These are phyloP conservation scores for Mollisia scopiformis DNA, from an alignment of 2,329 filamentous ascomycete species.

Conservation along the genomic window DNA sequence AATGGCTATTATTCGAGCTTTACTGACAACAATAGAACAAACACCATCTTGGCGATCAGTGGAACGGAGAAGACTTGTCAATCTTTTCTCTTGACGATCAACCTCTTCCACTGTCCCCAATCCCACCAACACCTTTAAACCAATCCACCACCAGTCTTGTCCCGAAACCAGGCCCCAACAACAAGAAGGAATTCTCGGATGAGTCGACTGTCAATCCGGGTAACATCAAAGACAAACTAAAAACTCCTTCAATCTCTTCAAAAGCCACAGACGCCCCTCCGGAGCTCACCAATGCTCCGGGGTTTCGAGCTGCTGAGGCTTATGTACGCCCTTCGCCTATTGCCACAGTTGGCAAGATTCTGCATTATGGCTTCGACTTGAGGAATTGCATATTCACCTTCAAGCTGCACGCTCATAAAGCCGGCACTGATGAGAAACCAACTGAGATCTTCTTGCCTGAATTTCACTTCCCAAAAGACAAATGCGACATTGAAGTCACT, in stretches of 20 bases:
- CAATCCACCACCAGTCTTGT: constrained; percentile 52
- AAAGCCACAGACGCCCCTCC: constrained; percentile 54
- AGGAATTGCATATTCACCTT: constrained; percentile 77
- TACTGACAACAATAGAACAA: constrained; percentile 62
- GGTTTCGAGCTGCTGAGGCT: constrained; percentile 89
- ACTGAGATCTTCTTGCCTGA: constrained; percentile 87
- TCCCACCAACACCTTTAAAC: constrained; percentile 47
- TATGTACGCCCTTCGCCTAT: constrained; percentile 87
- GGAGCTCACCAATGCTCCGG: constrained; percentile 65
- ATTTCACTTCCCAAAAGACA: constrained; percentile 84
- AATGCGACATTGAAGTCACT: constrained; percentile 73
- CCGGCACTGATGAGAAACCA: constrained; percentile 65
- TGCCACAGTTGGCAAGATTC: constrained; percentile 70
- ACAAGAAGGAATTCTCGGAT: constrained; percentile 48
- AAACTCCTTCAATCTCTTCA: constrained; percentile 67
- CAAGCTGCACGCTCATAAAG: constrained; percentile 62
- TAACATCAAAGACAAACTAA: constrained; percentile 76
- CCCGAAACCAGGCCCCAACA: constrained; percentile 40
- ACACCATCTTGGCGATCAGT: constrained; percentile 87
- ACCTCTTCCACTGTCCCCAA: constrained; percentile 53
- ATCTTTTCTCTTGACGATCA: constrained; percentile 87
- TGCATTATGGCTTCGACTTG: constrained; percentile 80
- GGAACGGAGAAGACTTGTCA: constrained; percentile 97
- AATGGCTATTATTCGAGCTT: neutral
- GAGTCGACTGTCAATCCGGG: constrained; percentile 68